Conservation (phyloP, 148 eudicot genomes). For the Vaccinium darrowii region DNA sequence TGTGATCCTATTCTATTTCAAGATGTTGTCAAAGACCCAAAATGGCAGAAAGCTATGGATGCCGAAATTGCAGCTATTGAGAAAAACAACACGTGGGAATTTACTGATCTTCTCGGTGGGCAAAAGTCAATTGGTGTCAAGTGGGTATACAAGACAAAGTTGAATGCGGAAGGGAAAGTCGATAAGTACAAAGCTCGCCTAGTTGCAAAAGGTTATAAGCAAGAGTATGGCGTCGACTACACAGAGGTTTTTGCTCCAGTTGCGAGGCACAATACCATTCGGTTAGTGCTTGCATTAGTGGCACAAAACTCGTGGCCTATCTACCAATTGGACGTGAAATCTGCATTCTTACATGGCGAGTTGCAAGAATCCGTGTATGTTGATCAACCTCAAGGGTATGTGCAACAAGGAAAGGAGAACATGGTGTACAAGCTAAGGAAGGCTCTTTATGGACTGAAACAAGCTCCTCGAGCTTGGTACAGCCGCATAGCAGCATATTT, state of each 20-base stretch:
- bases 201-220: not conserved
- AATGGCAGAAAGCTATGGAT: not conserved
- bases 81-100: not conserved
- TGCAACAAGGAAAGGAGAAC: not conserved
- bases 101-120: not conserved
- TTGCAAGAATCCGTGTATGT: not conserved
- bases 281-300: not conserved
- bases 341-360: not conserved
- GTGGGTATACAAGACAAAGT: not conserved
- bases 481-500: not conserved
- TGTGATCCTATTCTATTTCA: not conserved
- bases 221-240: not conserved
- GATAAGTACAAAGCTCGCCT: not conserved
- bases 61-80: not conserved
- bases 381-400: conserved; percentile 9
- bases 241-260: not conserved
- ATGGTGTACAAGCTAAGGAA: not conserved
- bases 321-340: not conserved
- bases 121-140: not conserved
- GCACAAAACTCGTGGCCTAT: not conserved
- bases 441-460: not conserved
- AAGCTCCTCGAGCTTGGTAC: not conserved
- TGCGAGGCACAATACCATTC: not conserved
- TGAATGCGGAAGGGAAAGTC: not conserved
- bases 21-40: not conserved